Evolutionary conservation across 2,329 filamentous ascomycete species (phyloP).

Genomic region (Pseudogymnoascus sp.): DNA sequence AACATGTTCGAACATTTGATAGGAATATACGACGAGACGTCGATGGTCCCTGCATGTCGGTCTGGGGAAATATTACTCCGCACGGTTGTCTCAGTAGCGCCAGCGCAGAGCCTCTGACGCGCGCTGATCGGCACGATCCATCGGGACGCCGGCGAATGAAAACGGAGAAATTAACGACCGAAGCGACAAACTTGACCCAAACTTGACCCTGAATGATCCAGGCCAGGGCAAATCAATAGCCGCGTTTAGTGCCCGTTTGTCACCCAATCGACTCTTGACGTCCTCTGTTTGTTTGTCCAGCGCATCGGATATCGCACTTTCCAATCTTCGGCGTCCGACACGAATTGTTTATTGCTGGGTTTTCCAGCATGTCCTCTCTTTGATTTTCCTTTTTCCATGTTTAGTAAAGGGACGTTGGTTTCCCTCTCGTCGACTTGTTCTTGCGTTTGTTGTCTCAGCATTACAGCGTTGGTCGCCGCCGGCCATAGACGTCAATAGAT

Average conservation of each 20-base stretch:
- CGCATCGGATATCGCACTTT: background rate
- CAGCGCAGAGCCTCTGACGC: background rate
- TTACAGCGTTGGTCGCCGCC: background rate
- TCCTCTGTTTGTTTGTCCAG: background rate
- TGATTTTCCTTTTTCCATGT: background rate
- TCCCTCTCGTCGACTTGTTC: background rate
- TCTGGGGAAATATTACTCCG: background rate
- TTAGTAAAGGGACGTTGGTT: background rate
- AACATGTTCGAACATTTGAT: background rate
- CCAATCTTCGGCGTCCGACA: background rate
- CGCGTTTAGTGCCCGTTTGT: conserved; percentile 5
- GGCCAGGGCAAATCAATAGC: conserved; percentile 7
- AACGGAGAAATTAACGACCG: conserved; percentile 1
- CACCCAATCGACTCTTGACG: background rate
- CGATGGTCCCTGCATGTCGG: background rate
- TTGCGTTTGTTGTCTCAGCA: background rate
- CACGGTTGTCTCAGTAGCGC: conserved; percentile 2
- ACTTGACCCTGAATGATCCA: conserved; percentile 4
- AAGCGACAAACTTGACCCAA: background rate
- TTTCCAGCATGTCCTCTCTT: conserved; percentile 8
- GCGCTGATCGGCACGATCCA: background rate
- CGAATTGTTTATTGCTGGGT: conserved; percentile 3
- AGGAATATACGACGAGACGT: background rate
- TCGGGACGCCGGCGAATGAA: background rate
- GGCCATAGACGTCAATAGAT: conserved; percentile 1